phyloP scores from a whole-genome alignment of 2,329 filamentous ascomycete genomes.

The Phaeosphaeriaceae sp. region DNA sequence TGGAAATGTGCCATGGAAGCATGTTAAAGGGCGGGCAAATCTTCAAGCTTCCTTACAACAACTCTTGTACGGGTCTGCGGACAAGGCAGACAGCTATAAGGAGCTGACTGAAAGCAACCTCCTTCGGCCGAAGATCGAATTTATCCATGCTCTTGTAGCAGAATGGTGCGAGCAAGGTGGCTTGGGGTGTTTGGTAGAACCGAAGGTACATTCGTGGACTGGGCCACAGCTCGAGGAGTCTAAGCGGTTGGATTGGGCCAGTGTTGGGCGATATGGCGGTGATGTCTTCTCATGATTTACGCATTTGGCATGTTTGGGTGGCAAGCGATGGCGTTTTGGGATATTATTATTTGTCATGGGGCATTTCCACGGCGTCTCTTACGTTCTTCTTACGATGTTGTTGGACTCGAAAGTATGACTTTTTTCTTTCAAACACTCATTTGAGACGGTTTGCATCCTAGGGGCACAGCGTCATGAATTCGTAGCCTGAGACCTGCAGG shows the following conservation, averaged over 20 bases:
- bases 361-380: slow-evolving; percentile 41
- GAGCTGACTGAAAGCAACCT: slow-evolving; percentile 73
- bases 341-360: slow-evolving; percentile 34
- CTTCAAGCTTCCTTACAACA: slow-evolving; percentile 76
- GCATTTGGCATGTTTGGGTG: slow-evolving; percentile 17
- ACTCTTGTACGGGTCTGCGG: slow-evolving; percentile 66
- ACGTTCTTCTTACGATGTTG: slow-evolving; percentile 19
- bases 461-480: slow-evolving; percentile 16
- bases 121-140: slow-evolving; percentile 75
- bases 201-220: slow-evolving; percentile 50
- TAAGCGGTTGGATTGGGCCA: slow-evolving; percentile 56
- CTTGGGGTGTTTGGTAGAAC: slow-evolving; percentile 59
- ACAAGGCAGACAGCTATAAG: slow-evolving; percentile 55
- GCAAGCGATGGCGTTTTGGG: slow-evolving; percentile 38
- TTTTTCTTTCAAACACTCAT: slow-evolving; percentile 32
- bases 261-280: slow-evolving; percentile 56
- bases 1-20: slow-evolving; percentile 67
- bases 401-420: slow-evolving; percentile 9
- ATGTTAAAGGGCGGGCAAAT: slow-evolving; percentile 72
- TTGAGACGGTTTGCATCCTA: slow-evolving; percentile 30
- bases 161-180: slow-evolving; percentile 76
- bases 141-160: slow-evolving; percentile 70
- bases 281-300: slow-evolving; percentile 46
- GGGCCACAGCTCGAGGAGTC: slow-evolving; percentile 53
- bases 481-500: slow-evolving; percentile 18